Percentiles rank a stretch among this genome's conserved stretches.
These are phyloP conservation scores for Leccinum aurantiacum DNA, from an alignment of 768 basidiomycete genomes.

Conservation along the genomic window DNA sequence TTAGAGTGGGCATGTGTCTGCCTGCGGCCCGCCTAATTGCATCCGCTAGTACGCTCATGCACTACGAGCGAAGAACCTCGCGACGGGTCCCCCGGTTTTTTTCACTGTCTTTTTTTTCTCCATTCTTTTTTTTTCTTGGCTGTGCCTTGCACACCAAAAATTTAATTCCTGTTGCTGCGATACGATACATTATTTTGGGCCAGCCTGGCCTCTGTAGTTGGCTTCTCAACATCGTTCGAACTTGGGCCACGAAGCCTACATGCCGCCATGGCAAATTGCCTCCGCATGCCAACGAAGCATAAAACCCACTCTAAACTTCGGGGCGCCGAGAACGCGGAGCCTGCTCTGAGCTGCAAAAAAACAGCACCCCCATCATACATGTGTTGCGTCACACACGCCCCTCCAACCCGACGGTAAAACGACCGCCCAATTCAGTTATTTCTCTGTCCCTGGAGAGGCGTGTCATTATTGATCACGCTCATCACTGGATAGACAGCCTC, in stretches of 20 bases:
- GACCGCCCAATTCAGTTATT: slow-evolving; percentile 9
- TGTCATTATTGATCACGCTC: slow-evolving; percentile 4
- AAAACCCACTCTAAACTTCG: background rate
- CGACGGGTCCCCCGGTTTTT: slow-evolving; percentile 8
- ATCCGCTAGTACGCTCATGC: slow-evolving; percentile 21
- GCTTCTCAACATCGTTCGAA: slow-evolving; percentile 1
- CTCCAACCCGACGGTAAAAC: background rate
- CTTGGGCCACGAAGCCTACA: slow-evolving; percentile 5
- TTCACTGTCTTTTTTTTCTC: background rate
- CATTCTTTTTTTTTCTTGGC: background rate
- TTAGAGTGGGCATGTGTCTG: slow-evolving; percentile 26
- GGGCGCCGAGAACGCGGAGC: slow-evolving; percentile 23
- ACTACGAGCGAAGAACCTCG: slow-evolving; percentile 22
- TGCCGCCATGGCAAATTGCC: slow-evolving; percentile 2
- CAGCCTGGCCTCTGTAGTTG: slow-evolving; percentile 5
- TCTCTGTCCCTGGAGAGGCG: slow-evolving; percentile 10
- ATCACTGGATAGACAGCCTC: slow-evolving; percentile 23
- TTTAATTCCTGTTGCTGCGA: background rate
- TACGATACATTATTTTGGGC: slow-evolving; percentile 5
- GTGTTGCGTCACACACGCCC: slow-evolving; percentile 1
- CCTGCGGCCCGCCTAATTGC: slow-evolving; percentile 31
- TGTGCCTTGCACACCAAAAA: slow-evolving; percentile 25
- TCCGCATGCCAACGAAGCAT: background rate
- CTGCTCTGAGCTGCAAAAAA: slow-evolving; percentile 19
- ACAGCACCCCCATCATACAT: background rate